Base-by-base conservation (phyloP, 257 asterid species). In the Petunia axillaris region DNA sequence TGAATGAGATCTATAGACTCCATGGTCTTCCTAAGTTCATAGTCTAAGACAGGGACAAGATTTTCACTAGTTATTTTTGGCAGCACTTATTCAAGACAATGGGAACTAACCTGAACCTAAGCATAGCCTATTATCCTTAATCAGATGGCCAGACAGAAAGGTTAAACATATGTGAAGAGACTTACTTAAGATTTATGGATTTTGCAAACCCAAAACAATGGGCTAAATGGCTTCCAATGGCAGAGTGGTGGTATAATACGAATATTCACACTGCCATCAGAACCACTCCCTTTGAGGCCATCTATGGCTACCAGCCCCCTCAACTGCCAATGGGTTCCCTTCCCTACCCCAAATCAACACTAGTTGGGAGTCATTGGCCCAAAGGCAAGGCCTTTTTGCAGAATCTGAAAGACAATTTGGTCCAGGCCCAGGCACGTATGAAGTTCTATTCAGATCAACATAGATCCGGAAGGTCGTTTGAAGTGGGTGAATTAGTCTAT, bases 71-170 rank as follows among this genome's bases (percentile, higher is more conserved):
- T 38, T 1, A 8, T 3, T 75, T 75, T 11, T 75, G 64, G 79
- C 6, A 37, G 35, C 46, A 75, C 36, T 14, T 75, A 4, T 53
- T 53, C 6, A 11, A 25, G 3, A 2, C 53, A 14, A 1, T n/a
- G 8, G 79, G 79, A 0, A 75, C 79, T 1, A 3, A 35, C n/a
- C 62, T 75, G 2, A 35, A 52, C 0, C 37, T 2, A 0, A 53
- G 48, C 15, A 50, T 46, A 2, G 0, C 79, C 1, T 75, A 75
- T 7, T 43, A 75, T 62, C 58, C 55, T 25, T 4, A 40, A 16
- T 54, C 52, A 5, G 67, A 77, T 54, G 80, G 80, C 1, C 64
- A 75, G 14, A 53, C 5, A 48, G 79, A 75, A 53, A 38, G 8
- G 15, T 3, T 75, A 35, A 75, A 52, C 3, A 25, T 25, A 3